Conservation (phyloP, 1,284 basidiomycete species). For the Pseudozyma hubeiensis region DNA sequence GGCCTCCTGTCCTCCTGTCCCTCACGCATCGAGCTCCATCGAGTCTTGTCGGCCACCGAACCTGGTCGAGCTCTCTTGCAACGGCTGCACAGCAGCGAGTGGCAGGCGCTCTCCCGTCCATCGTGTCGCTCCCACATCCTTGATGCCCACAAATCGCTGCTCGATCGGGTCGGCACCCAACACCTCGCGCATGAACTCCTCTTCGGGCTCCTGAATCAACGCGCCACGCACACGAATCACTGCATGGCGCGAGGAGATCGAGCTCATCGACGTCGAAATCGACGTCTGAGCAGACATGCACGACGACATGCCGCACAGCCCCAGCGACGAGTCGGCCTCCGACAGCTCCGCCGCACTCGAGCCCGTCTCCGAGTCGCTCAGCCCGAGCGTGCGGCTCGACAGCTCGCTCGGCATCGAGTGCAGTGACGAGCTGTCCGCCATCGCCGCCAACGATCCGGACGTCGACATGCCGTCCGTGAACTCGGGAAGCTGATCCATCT, state of each 20-base stretch:
- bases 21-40: constrained; percentile 32
- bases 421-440: constrained; percentile 26
- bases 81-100: constrained; percentile 16
- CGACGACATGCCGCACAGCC: constrained; percentile 29
- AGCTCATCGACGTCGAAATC: constrained; percentile 38
- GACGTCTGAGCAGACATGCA: constrained; percentile 23
- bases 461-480: constrained; percentile 41
- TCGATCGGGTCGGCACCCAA: constrained; percentile 40
- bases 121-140: constrained; percentile 1
- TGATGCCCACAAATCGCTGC: not conserved
- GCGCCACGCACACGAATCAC: constrained; percentile 61
- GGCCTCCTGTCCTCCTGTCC: not conserved
- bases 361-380: constrained; percentile 29
- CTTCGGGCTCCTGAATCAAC: constrained; percentile 63
- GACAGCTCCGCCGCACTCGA: constrained; percentile 28
- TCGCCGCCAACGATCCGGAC: constrained; percentile 21
- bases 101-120: constrained; percentile 9
- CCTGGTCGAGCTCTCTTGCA: constrained; percentile 8
- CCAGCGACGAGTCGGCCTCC: constrained; percentile 33
- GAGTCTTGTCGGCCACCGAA: constrained; percentile 4
- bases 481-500: constrained; percentile 66
- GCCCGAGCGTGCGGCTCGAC: constrained; percentile 29
- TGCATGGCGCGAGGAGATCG: constrained; percentile 9
- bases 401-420: constrained; percentile 36
- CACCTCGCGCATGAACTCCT: constrained; percentile 61